Percentiles rank a stretch among this genome's conserved stretches.
Conservation (phyloP, 1,284 basidiomycete species). For the Irpex sp. region DNA sequence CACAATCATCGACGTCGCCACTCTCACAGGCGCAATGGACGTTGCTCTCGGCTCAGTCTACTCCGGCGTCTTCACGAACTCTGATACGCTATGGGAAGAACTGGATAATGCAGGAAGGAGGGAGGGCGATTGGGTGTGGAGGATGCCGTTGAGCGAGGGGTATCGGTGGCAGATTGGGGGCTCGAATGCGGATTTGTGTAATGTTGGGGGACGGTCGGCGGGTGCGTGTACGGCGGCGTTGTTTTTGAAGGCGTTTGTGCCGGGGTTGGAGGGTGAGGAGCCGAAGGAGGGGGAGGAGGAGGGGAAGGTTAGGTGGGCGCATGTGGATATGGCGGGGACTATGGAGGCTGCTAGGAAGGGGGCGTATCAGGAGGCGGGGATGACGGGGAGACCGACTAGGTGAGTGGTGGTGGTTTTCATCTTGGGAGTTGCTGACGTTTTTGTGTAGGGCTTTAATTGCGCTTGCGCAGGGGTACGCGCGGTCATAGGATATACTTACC, state of each 20-base stretch:
- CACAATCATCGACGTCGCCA: constrained; percentile 84
- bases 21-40: constrained; percentile 68
- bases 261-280: constrained; percentile 60
- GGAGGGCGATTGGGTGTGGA: constrained; percentile 83
- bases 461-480: background rate
- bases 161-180: constrained; percentile 74
- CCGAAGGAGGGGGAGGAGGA: constrained; percentile 38
- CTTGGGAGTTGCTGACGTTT: background rate
- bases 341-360: constrained; percentile 66
- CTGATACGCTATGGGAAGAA: constrained; percentile 71
- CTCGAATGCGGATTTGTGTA: constrained; percentile 82
- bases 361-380: constrained; percentile 70
- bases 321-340: constrained; percentile 82
- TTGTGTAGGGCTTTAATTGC: background rate
- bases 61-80: constrained; percentile 79
- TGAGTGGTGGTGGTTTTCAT: constrained; percentile 24
- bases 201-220: constrained; percentile 71
- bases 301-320: constrained; percentile 66
- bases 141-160: constrained; percentile 81
- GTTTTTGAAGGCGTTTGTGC: constrained; percentile 80
- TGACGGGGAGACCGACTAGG: constrained; percentile 81
- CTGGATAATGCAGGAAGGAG: constrained; percentile 68
- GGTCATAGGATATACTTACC: background rate
- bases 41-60: constrained; percentile 72
- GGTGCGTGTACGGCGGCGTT: constrained; percentile 83